These are phyloP conservation scores for Colletotrichum sp. DNA, from an alignment of 2,329 filamentous ascomycete genomes.

Conservation along the genomic window DNA sequence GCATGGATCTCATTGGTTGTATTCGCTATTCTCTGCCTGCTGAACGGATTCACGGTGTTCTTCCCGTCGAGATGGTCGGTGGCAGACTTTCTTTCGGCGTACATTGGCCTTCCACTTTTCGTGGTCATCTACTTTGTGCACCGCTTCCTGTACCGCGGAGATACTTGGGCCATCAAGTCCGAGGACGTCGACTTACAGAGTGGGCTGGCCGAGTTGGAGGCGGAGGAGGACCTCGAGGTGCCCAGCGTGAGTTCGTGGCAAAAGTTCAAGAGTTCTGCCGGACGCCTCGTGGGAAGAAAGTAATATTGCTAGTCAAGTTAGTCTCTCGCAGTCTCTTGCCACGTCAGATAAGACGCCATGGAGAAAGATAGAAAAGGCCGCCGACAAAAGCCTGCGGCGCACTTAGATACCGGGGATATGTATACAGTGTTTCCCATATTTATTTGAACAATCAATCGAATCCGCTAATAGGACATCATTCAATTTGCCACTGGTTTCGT, in stretches of 20 bases:
- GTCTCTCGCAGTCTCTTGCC: neutral
- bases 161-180: conserved; percentile 56
- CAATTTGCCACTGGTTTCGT: neutral
- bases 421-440: rapidly evolving
- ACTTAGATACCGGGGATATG: neutral
- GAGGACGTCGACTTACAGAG: conserved; percentile 58
- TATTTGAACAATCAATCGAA: neutral
- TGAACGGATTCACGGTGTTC: conserved; percentile 71
- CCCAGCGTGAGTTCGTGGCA: neutral
- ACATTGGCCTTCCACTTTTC: conserved; percentile 69
- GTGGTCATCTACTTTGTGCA: conserved; percentile 48
- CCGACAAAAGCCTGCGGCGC: neutral
- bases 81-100: conserved; percentile 65
- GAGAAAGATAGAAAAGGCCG: neutral
- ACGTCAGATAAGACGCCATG: neutral
- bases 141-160: conserved; percentile 31
- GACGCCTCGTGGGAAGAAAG: neutral
- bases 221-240: neutral
- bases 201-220: conserved; percentile 52
- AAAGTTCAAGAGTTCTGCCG: neutral
- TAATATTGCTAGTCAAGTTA: neutral
- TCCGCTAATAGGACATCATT: rapidly evolving
- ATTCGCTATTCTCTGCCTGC: conserved; percentile 58
- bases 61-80: conserved; percentile 62
- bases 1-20: conserved; percentile 57